These are phyloP conservation scores for Crassisporium funariophilum DNA, from an alignment of 768 basidiomycete genomes.

Conservation along the genomic window DNA sequence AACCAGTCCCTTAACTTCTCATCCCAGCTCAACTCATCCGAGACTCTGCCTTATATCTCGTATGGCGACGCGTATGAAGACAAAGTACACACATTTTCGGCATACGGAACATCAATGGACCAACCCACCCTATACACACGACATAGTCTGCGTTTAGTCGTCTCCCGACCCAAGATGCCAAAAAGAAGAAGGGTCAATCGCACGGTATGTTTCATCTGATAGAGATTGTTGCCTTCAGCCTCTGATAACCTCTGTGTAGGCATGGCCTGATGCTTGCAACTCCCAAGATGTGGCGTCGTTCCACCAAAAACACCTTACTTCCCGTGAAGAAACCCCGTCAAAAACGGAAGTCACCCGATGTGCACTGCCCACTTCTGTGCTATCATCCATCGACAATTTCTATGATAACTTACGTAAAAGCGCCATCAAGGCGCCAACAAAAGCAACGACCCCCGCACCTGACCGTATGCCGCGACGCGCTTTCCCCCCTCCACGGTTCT, in stretches of 20 bases:
- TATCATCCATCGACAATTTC: background rate
- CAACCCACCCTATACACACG: slow-evolving; percentile 1
- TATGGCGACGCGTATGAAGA: slow-evolving; percentile 1
- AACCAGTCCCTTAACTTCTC: background rate
- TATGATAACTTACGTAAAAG: background rate
- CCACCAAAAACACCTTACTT: background rate
- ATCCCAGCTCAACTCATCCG: background rate
- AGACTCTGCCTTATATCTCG: slow-evolving; percentile 2
- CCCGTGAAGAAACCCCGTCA: background rate
- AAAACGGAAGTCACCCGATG: background rate
- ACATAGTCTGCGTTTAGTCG: slow-evolving; percentile 2
- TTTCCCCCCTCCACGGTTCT: background rate
- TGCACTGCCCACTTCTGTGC: no score
- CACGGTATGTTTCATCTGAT: background rate
- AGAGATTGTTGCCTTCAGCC: slow-evolving; percentile 2
- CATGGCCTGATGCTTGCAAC: background rate
- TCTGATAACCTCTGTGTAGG: background rate
- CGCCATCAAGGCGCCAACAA: no score
- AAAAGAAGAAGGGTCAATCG: background rate
- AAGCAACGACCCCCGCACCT: background rate
- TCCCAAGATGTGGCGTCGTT: background rate
- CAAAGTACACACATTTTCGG: background rate
- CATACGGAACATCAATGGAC: slow-evolving; percentile 1
- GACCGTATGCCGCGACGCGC: background rate
- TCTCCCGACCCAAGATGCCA: slow-evolving; percentile 6